Conservation (phyloP, 305 asterid species). For the Euphrasia arctica region DNA sequence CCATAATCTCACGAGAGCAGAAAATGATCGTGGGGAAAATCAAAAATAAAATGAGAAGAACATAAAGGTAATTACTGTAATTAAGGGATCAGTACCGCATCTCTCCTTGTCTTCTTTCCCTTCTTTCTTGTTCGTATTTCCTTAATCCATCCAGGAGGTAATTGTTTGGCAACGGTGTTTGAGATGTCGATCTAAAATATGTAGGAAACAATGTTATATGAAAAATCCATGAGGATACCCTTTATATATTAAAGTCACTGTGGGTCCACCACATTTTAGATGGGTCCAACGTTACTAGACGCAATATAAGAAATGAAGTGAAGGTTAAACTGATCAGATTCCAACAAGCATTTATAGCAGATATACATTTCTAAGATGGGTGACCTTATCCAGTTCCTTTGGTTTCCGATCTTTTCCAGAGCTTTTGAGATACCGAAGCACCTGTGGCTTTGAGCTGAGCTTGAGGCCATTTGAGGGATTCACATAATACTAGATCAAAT, state of each 20-base stretch:
- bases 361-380: slow-evolving; percentile 14
- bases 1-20: slow-evolving; percentile 2
- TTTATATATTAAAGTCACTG: slow-evolving; percentile 5
- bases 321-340: slow-evolving; percentile 19
- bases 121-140: slow-evolving; percentile 46
- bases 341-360: slow-evolving; percentile 23
- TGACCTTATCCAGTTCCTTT: slow-evolving; percentile 35
- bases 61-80: slow-evolving; percentile 8
- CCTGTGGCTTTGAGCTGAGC: slow-evolving; percentile 57
- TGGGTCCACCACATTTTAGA: slow-evolving; percentile 17
- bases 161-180: slow-evolving; percentile 38
- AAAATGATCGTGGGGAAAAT: slow-evolving; percentile 6
- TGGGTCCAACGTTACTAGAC: slow-evolving; percentile 20
- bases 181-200: slow-evolving; percentile 35
- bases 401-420: slow-evolving; percentile 19
- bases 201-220: slow-evolving; percentile 1
- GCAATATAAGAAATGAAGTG: slow-evolving; percentile 13
- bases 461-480: slow-evolving; percentile 49
- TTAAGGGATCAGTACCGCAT: slow-evolving; percentile 45
- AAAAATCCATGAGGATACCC: slow-evolving; percentile 11
- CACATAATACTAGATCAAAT: slow-evolving; percentile 48
- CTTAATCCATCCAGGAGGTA: slow-evolving; percentile 73
- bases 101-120: slow-evolving; percentile 45
- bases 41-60: slow-evolving; percentile 8
- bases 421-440: slow-evolving; percentile 57